These are phyloP conservation scores for Paraphysoderma sedebokerense DNA, from an alignment of 371 early-diverging fungal species.

Conservation along the genomic window DNA sequence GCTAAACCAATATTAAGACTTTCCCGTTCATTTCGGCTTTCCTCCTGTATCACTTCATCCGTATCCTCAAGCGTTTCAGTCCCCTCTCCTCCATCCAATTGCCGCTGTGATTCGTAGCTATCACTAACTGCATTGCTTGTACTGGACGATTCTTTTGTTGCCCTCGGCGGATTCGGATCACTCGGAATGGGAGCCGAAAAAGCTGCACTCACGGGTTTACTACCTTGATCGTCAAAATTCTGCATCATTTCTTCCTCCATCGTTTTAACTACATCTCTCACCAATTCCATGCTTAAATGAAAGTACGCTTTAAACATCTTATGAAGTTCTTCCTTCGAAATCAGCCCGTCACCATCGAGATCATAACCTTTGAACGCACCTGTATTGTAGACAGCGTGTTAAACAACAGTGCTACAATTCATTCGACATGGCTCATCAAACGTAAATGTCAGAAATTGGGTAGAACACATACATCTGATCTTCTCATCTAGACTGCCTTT, in stretches of 20 bases:
- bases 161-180: constrained; percentile 7
- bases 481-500: constrained; percentile 79
- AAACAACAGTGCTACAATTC: constrained; percentile 2
- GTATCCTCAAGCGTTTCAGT: too few species aligned
- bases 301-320: constrained; percentile 83
- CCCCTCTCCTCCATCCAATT: neutral
- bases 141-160: constrained; percentile 3
- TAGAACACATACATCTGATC: constrained; percentile 41
- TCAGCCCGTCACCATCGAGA: constrained; percentile 67
- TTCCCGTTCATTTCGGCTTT: constrained; percentile 25
- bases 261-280: constrained; percentile 70
- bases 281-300: constrained; percentile 68
- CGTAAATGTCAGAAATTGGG: neutral
- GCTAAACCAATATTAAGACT: too few species aligned
- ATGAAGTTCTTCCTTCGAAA: constrained; percentile 70
- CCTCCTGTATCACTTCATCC: too few species aligned
- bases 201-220: constrained; percentile 82
- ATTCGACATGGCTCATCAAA: neutral
- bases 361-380: constrained; percentile 85
- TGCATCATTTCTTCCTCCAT: constrained; percentile 85
- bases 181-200: constrained; percentile 68
- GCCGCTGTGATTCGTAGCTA: neutral
- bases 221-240: constrained; percentile 66
- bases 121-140: neutral
- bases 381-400: too few species aligned